A percentile compares a stretch with the other conserved stretches of the same genome.
Evolutionary conservation across 306 rosid species (phyloP).

Genomic region (Morella rubra): DNA sequence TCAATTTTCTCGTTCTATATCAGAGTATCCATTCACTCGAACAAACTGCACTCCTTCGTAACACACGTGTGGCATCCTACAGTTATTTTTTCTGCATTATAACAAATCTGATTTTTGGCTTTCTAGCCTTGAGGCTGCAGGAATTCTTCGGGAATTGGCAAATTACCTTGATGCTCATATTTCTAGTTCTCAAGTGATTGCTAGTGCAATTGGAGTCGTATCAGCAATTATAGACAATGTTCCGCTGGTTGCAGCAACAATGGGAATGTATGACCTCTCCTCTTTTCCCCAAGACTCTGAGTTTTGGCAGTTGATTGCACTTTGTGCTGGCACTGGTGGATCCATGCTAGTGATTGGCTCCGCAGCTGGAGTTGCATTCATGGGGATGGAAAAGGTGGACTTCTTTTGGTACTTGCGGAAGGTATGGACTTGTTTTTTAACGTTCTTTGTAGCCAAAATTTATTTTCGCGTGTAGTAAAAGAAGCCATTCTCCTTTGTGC

Average conservation of each 20-base stretch:
- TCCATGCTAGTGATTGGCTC: slow-evolving; percentile 95
- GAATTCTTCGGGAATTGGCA: slow-evolving; percentile 84
- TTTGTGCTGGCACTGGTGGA: slow-evolving; percentile 95
- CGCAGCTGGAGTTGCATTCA: slow-evolving; percentile 94
- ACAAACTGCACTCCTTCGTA: too few species aligned
- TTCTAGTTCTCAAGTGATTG: slow-evolving; percentile 64
- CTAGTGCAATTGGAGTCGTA: slow-evolving; percentile 75
- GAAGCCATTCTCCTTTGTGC: slow-evolving; percentile 25
- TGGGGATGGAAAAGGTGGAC: slow-evolving; percentile 99
- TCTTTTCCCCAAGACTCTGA: slow-evolving; percentile 84
- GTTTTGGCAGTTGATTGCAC: slow-evolving; percentile 92
- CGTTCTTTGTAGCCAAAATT: neutral
- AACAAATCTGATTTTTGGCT: slow-evolving; percentile 21
- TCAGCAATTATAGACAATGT: slow-evolving; percentile 90
- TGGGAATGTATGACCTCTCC: slow-evolving; percentile 90
- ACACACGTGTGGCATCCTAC: neutral
- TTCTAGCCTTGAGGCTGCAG: slow-evolving; percentile 83
- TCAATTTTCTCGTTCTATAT: too few species aligned
- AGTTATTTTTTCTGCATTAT: neutral
- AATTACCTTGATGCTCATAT: slow-evolving; percentile 80
- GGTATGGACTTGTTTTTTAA: slow-evolving; percentile 41
- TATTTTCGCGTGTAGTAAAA: slow-evolving; percentile 8
- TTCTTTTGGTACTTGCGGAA: slow-evolving; percentile 92
- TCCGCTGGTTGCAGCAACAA: slow-evolving; percentile 88
- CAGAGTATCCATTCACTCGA: too few species aligned